Conservation (phyloP, 2,329 filamentous ascomycete species). For the Chrysoporthe cubensis region DNA sequence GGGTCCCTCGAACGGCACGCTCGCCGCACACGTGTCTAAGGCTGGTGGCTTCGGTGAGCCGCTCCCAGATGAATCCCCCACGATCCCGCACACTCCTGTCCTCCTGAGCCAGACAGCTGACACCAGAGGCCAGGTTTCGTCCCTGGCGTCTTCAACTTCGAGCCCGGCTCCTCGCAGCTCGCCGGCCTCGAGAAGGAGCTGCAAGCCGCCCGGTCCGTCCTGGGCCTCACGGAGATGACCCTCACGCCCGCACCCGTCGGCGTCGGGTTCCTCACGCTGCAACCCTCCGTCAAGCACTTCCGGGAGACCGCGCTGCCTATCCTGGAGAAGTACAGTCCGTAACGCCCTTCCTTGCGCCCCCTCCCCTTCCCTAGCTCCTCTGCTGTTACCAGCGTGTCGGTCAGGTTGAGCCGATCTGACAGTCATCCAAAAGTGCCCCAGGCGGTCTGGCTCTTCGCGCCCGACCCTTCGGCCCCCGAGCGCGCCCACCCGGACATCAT, state of each 20-base stretch:
- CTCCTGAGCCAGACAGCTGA: slow-evolving; percentile 9
- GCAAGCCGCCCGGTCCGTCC: slow-evolving; percentile 32
- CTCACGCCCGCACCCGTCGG: slow-evolving; percentile 52
- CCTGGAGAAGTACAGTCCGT: slow-evolving; percentile 48
- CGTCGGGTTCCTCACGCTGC: slow-evolving; percentile 65
- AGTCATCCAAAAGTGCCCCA: slow-evolving; percentile 45
- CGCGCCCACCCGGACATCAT: slow-evolving; percentile 40
- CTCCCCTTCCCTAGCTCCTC: background rate
- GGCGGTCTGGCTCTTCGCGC: slow-evolving; percentile 71
- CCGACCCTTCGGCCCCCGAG: slow-evolving; percentile 44
- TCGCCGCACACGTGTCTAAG: slow-evolving; percentile 45
- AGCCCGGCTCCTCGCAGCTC: slow-evolving; percentile 36
- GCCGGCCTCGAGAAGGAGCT: slow-evolving; percentile 40
- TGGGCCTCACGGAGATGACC: slow-evolving; percentile 34
- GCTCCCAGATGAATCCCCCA: background rate
- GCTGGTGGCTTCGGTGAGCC: slow-evolving; percentile 45
- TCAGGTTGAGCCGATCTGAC: background rate
- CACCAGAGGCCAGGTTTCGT: slow-evolving; percentile 36
- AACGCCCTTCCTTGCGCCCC: background rate
- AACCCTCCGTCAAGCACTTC: slow-evolving; percentile 46
- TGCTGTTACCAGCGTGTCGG: background rate
- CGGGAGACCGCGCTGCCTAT: slow-evolving; percentile 51
- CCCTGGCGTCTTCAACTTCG: slow-evolving; percentile 40
- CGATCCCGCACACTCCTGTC: background rate
- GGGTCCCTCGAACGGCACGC: slow-evolving; percentile 40